Evolutionary conservation across 2,329 filamentous ascomycete genomes (phyloP), one percentile per base, ranked within the genome.

Genomic region (Arthrobotrys iridis): DNA sequence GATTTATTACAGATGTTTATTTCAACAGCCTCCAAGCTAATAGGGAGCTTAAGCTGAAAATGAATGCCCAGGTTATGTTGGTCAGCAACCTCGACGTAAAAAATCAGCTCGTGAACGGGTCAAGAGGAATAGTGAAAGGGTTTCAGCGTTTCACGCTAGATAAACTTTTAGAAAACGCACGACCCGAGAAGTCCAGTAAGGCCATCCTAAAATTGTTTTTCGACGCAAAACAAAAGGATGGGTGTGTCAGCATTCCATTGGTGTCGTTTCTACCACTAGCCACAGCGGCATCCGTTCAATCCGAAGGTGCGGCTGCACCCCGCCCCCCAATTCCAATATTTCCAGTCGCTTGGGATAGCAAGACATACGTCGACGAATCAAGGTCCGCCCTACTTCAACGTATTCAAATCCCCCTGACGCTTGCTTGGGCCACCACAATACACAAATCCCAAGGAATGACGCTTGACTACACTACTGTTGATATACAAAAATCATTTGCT

Each of bases 371-470:
- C 15, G 62, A 67, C 20, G 70, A 74, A 6, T 48, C 52, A 13
- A 57, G 83, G 35, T 77, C 85, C 1, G 70, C 62, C 5, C 26
- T 67, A 0, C 79, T 89, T 0, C 82, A 83, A 0, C 83, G 88
- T n/a, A 88, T 87, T 0, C 88, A 90, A 78, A 84, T 90, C 4
- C 89, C 88, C 0, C 82, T 90, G 0, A 81, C 84, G 0, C 83
- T 87, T 0, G 88, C 85, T 0, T 90, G 88, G 86, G 88, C 88
- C 0, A 85, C 89, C 78, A 90, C 85, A 0, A 85, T 89, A 1
- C 88, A 90, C 79, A 89, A 88, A 79, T 84, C 84, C 2, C 87
- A 90, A 81, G 87, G 88, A 2, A 86, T 89, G 83, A 89, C 88
- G 0, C 81, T 91, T 2, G 85, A 89, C 18, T 83, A 84, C 2